Percentiles rank a stretch among this genome's conserved stretches.
Conservation (phyloP, 1,284 basidiomycete species). For the Heterobasidion parviporum region DNA sequence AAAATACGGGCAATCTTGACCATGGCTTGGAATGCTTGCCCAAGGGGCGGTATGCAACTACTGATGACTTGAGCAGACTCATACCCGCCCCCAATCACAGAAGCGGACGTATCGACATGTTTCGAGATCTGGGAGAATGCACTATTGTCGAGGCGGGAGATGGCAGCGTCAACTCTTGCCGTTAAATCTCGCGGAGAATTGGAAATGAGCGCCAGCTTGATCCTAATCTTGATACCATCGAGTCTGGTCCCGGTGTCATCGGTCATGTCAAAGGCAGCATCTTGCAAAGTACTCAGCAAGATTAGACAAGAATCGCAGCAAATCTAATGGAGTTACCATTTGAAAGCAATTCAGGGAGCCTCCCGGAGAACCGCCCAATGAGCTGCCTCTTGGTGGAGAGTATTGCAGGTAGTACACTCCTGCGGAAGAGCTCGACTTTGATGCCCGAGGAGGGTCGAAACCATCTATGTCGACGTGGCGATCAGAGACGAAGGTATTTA, state of each 20-base stretch:
- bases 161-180: not conserved
- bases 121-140: not conserved
- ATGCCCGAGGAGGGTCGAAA: no score
- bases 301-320: no score
- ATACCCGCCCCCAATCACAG: not conserved
- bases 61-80: not conserved
- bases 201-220: not conserved
- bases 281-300: no score
- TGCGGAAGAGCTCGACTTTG: no score
- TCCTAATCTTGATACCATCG: not conserved
- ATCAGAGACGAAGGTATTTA: no score
- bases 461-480: no score
- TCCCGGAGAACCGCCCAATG: no score
- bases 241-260: not conserved
- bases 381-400: no score
- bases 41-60: not conserved
- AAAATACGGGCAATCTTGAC: not conserved
- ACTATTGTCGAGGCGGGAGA: not conserved
- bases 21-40: not conserved
- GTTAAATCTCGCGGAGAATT: not conserved
- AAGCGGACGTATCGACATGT: not conserved
- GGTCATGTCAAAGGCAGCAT: not conserved
- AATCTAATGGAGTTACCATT: no score
- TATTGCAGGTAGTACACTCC: no score
- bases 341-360: no score